Conservation (phyloP, 1,284 basidiomycete species). For the Vanrija sp. region DNA sequence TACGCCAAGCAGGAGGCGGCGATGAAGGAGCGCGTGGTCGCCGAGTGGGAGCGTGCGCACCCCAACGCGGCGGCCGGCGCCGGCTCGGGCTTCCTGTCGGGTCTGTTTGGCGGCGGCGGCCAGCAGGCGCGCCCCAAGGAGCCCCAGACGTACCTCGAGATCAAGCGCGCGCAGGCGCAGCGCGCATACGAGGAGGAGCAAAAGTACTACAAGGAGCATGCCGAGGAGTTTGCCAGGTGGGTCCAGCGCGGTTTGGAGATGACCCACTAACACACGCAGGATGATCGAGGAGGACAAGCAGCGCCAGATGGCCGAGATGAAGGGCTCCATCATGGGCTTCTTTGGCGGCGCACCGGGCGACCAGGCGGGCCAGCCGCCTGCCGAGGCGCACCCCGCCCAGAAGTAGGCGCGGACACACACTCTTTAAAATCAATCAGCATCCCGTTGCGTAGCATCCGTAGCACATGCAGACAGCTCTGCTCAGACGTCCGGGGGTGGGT, state of each 20-base stretch:
- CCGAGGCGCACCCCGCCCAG: conserved; percentile 15
- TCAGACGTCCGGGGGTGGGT: neutral
- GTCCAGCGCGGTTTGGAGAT: conserved; percentile 6
- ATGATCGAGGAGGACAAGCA: conserved; percentile 67
- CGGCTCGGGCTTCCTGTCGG: conserved; percentile 52
- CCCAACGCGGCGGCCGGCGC: conserved; percentile 37
- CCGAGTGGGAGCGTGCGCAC: conserved; percentile 72
- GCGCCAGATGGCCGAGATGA: conserved; percentile 61
- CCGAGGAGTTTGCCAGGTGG: conserved; percentile 68
- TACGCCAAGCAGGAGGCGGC: conserved; percentile 83
- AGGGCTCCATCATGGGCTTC: conserved; percentile 52
- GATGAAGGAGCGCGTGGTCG: conserved; percentile 68
- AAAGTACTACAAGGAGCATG: conserved; percentile 78
- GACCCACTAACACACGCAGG: conserved; percentile 27
- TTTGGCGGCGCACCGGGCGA: conserved; percentile 38
- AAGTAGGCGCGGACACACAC: neutral
- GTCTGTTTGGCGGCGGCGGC: conserved; percentile 57
- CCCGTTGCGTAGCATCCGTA: neutral
- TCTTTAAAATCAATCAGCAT: no score
- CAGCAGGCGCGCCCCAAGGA: conserved; percentile 42
- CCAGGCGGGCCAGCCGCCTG: conserved; percentile 5
- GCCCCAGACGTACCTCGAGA: conserved; percentile 82
- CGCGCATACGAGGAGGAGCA: conserved; percentile 78
- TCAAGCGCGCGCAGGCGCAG: conserved; percentile 83
- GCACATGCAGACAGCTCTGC: neutral